Conservation (phyloP, 805 yeast genomes). For the Lipomyces kockii region DNA sequence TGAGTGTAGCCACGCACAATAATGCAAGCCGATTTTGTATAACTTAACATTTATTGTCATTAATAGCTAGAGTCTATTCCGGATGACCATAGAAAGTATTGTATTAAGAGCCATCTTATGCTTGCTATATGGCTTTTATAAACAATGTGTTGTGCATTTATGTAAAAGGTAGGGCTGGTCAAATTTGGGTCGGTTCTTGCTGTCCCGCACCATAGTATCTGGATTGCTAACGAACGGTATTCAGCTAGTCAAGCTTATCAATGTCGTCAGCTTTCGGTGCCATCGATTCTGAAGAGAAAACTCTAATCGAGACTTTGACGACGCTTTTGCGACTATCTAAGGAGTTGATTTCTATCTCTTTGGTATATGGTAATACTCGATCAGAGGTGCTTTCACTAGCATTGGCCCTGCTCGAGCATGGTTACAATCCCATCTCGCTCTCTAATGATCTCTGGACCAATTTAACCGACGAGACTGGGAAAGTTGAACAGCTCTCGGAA, state of each 20-base stretch:
- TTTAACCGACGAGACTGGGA: neutral
- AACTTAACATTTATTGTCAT: too few relatives aligned
- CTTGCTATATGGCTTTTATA: too few relatives aligned
- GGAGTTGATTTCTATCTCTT: conserved; percentile 3
- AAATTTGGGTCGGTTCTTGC: too few relatives aligned
- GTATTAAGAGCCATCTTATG: too few relatives aligned
- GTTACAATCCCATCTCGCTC: conserved; percentile 5
- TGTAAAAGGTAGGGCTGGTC: too few relatives aligned
- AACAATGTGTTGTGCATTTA: too few relatives aligned
- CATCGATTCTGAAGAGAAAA: conserved; percentile 3
- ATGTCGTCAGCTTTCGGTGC: conserved; percentile 8
- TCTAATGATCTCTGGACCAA: conserved; percentile 5
- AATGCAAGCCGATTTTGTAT: too few relatives aligned
- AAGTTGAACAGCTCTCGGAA: conserved; percentile 2
- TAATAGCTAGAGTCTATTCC: too few relatives aligned
- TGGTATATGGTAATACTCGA: neutral
- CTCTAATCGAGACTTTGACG: conserved; percentile 6
- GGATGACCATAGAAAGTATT: too few relatives aligned
- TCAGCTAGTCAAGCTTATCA: conserved; percentile 1
- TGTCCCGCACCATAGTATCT: too few relatives aligned
- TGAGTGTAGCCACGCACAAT: too few relatives aligned
- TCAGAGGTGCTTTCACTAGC: conserved; percentile 2
- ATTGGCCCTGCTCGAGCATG: conserved; percentile 8
- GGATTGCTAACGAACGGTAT: neutral
- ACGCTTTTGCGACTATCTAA: conserved; percentile 1